Evolutionary conservation across 306 rosid species (phyloP), one percentile per base, ranked within the genome.

Genomic region (Luffa acutangula): DNA sequence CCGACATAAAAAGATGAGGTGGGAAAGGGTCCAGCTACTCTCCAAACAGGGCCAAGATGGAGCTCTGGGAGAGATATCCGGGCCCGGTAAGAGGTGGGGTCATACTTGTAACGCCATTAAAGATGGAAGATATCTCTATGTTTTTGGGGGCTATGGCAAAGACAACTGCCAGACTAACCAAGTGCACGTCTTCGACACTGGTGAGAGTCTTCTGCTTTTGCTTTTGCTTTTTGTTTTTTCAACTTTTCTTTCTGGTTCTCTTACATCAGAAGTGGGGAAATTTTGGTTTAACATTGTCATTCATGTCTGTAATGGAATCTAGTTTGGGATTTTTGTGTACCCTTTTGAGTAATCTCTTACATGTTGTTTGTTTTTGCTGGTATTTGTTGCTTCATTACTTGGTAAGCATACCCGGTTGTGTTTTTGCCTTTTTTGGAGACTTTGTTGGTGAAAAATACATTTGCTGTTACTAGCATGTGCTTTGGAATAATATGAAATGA

Each of bases 21-120:
- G 99, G 99, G 99, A 93, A 86, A 93, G 85, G 81, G 85, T 91
- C 60, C 86, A 79, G 84, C 79, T 62, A 53, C 84, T 84, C 33
- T 79, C 84, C 56, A 78, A 73, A 76, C 91, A 87, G 64, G 90
- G 85, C 59, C 90, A 80, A 36, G 87, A 67, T 34, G 92, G 72
- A 79, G 84, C 21, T 52, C 80, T 65, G 71, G 85, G 81, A 46
- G 89, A 67, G 85, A 37, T 82, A 51, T 78, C 81, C 83, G 97
- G 93, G 81, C 99, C 99, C 81, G 99, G 99, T 36, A 96, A 88
- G 85, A 85, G 99, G 92, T 96, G 99, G 99, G 99, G 99, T 12
- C 99, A 93, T 86, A 89, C 96, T 81, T 93, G 96, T 84, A 93
- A 90, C 93, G 92, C 99, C 93, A 84, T 96, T 86, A 89, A 89